A percentile compares a stretch with the other conserved stretches of the same genome.
phyloP scores from a whole-genome alignment of 2,329 filamentous ascomycete genomes.

The Venturia oleaginea region DNA sequence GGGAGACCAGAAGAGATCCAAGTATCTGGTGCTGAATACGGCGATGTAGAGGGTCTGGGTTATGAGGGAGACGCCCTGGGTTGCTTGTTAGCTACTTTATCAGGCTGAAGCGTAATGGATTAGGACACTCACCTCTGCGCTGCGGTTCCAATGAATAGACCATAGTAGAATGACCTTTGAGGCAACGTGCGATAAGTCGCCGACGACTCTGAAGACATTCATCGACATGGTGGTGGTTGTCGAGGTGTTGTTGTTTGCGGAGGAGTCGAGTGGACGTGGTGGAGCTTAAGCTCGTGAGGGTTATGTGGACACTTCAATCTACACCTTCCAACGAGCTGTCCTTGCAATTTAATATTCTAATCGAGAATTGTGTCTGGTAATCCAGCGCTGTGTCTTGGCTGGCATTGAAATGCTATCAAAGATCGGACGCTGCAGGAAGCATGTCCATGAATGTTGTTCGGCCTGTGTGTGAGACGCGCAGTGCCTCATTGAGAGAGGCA shows the following conservation, averaged over 20 bases:
- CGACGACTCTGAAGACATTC: slow-evolving; percentile 63
- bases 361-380: neutral
- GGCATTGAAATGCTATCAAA: neutral
- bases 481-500: neutral
- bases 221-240: slow-evolving; percentile 18
- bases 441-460: neutral
- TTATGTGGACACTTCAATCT: neutral
- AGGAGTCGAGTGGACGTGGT: neutral
- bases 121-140: slow-evolving; percentile 54
- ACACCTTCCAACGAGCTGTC: neutral
- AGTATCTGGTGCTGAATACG: slow-evolving; percentile 81
- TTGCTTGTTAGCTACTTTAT: slow-evolving; percentile 10
- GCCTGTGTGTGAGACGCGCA: neutral
- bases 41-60: slow-evolving; percentile 79
- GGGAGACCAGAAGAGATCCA: slow-evolving; percentile 60
- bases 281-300: slow-evolving; percentile 2
- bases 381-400: neutral
- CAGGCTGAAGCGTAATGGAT: neutral
- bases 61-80: slow-evolving; percentile 69
- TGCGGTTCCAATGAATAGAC: slow-evolving; percentile 80
- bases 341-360: neutral
- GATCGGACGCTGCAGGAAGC: neutral
- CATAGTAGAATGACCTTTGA: slow-evolving; percentile 88
- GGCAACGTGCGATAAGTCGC: slow-evolving; percentile 72
- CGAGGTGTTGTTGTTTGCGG: neutral